phyloP scores from a whole-genome alignment of 2,329 filamentous ascomycete species.

The Venturia pyrina region DNA sequence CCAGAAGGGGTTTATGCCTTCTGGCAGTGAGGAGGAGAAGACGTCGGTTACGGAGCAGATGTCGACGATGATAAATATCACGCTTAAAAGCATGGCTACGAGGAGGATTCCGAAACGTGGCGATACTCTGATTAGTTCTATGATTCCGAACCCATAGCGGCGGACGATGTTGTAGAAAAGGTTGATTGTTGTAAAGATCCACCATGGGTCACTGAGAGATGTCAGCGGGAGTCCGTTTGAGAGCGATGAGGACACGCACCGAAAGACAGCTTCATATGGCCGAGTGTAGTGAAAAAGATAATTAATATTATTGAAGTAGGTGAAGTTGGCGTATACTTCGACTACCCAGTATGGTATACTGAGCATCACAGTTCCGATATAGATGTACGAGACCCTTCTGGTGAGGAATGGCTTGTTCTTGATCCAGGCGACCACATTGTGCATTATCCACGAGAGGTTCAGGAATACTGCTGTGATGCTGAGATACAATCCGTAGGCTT shows the following conservation, averaged over 20 bases:
- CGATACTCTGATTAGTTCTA: constrained; percentile 49
- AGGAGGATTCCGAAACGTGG: constrained; percentile 57
- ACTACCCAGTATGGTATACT: constrained; percentile 55
- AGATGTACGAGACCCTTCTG: constrained; percentile 40
- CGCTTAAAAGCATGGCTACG: constrained; percentile 48
- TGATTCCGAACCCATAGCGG: constrained; percentile 48
- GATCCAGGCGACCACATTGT: constrained; percentile 59
- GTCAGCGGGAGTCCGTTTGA: background rate
- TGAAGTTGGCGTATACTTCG: constrained; percentile 56
- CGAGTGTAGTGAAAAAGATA: constrained; percentile 44
- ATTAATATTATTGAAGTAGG: constrained; percentile 50
- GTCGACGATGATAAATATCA: constrained; percentile 52
- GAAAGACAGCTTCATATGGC: constrained; percentile 50
- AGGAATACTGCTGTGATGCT: constrained; percentile 50
- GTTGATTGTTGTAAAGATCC: constrained; percentile 51
- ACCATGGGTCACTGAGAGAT: constrained; percentile 48
- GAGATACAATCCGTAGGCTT: constrained; percentile 54
- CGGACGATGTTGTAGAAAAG: constrained; percentile 55
- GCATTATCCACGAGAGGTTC: constrained; percentile 52
- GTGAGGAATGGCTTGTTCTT: constrained; percentile 53
- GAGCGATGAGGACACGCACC: constrained; percentile 18
- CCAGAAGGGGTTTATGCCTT: constrained; percentile 58
- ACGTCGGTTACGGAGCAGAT: constrained; percentile 48
- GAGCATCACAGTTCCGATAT: constrained; percentile 48
- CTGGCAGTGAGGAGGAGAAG: constrained; percentile 29